Percentiles rank a stretch among this genome's conserved stretches.
Conservation (phyloP, 257 asterid species). For the Primulina eburnea region DNA sequence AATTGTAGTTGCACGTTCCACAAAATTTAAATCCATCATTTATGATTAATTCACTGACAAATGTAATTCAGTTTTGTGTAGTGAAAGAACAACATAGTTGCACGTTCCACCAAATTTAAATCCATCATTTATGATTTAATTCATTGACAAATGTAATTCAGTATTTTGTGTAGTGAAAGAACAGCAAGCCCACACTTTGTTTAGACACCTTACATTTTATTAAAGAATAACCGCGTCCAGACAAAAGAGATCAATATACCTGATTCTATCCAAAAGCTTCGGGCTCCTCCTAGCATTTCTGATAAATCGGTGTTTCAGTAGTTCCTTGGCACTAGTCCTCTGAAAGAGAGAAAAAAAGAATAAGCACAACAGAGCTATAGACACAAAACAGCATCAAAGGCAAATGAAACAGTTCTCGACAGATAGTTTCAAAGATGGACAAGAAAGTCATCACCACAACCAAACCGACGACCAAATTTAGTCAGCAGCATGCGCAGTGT, state of each 20-base stretch:
- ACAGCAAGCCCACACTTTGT: not conserved
- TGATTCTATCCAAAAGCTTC: constrained; percentile 90
- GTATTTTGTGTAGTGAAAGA: not conserved
- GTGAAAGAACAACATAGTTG: constrained; percentile 17
- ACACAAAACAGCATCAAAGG: not conserved
- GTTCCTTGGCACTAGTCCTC: constrained; percentile 98
- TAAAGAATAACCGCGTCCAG: not conserved
- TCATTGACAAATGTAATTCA: constrained; percentile 3
- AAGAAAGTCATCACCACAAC: constrained; percentile 11
- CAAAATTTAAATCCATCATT: constrained; percentile 4
- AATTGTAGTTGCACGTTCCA: constrained; percentile 22
- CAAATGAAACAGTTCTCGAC: not conserved
- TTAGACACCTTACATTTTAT: not conserved
- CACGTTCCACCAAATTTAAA: constrained; percentile 19
- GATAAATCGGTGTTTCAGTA: constrained; percentile 86
- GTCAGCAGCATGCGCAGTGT: not conserved
- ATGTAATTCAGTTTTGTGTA: not conserved
- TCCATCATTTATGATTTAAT: constrained; percentile 2
- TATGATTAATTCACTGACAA: not conserved
- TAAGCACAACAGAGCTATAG: constrained; percentile 11
- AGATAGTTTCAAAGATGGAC: constrained; percentile 1
- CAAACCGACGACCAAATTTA: not conserved
- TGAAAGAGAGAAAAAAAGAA: constrained; percentile 21
- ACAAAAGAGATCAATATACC: constrained; percentile 41
- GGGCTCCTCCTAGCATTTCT: constrained; percentile 91